Evolutionary conservation across 139 green algal species (phyloP), one percentile per base, ranked within the genome.

Genomic region (Dunaliella sp.): DNA sequence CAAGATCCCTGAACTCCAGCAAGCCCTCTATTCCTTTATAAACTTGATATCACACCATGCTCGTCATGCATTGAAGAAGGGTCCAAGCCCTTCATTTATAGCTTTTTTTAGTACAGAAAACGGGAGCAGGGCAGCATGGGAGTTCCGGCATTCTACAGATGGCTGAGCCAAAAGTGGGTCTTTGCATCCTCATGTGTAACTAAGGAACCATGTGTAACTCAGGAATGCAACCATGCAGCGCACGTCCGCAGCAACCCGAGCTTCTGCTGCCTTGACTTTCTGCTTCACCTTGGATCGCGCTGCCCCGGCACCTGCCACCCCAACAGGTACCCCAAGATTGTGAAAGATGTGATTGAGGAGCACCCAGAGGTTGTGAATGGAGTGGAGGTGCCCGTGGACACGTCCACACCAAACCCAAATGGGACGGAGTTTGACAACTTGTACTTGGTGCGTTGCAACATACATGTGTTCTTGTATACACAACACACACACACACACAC

Each of bases 351-450:
- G 26, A 93, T 99, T 7, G 97, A 99, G 87, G 96, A 98, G 26
- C 81, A 93, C 22, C 89, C 90, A 1, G 87, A 93, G 87, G 88
- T 89, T 30, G 86, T 99, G 0, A 90, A 95, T 59, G 98, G 95
- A 3, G 89, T 94, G 48, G 92, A 96, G 83, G 87, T 98, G 0
- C 97, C 97, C 0, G 90, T 99, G 12, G 95, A 99, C 92, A 94
- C 90, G 0, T 94, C 93, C 7, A 86, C 93, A 85, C 94, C 96
- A 80, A 99, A 99, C 91, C 97, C 97, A 21, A 99, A 99, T 89
- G 96, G 95, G 7, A 80, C 97, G 77, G 97, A 99, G 89, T 99
- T 98, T 86, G 97, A 99, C 92, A 99, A 99, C 89, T 90, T 99
- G 24, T 99, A 99, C 88, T 87, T 99, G 89, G 93, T 96, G 58